Percentiles rank a stretch among this genome's conserved stretches.
Conservation (phyloP, 306 rosid species). For the Medicago lupulina region DNA sequence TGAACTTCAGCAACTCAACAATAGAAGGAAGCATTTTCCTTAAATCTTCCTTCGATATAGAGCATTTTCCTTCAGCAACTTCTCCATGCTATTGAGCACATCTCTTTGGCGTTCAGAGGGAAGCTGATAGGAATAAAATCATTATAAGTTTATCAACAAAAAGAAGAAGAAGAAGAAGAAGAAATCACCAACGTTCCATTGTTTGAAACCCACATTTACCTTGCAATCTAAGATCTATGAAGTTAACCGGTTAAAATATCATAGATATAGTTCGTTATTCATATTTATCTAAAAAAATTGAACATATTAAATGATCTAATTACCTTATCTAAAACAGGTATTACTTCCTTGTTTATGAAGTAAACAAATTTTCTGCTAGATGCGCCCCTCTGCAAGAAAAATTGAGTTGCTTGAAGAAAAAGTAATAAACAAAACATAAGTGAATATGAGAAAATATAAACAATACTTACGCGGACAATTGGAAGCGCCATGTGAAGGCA, state of each 20-base stretch:
- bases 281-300: too few species aligned
- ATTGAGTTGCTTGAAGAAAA: constrained; percentile 28
- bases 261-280: constrained; percentile 3
- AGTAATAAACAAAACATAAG: not conserved
- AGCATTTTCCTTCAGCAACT: constrained; percentile 63
- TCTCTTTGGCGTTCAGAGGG: constrained; percentile 91
- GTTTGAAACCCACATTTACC: not conserved
- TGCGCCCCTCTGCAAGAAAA: constrained; percentile 79
- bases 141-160: constrained; percentile 26
- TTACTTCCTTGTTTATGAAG: constrained; percentile 76
- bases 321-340: constrained; percentile 96
- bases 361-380: constrained; percentile 86
- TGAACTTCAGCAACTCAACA: constrained; percentile 69
- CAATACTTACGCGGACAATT: constrained; percentile 79
- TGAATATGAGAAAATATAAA: constrained; percentile 3
- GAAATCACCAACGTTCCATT: too few species aligned
- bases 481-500: too few species aligned
- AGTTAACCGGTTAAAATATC: constrained; percentile 1
- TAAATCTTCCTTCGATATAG: constrained; percentile 83
- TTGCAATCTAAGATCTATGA: constrained; percentile 13
- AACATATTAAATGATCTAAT: constrained; percentile 16
- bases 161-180: too few species aligned
- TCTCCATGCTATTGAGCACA: constrained; percentile 91
- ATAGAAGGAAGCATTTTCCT: constrained; percentile 94
- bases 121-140: constrained; percentile 62